These are phyloP conservation scores for Irpex sp. DNA, from an alignment of 1,284 basidiomycete species.

Conservation along the genomic window DNA sequence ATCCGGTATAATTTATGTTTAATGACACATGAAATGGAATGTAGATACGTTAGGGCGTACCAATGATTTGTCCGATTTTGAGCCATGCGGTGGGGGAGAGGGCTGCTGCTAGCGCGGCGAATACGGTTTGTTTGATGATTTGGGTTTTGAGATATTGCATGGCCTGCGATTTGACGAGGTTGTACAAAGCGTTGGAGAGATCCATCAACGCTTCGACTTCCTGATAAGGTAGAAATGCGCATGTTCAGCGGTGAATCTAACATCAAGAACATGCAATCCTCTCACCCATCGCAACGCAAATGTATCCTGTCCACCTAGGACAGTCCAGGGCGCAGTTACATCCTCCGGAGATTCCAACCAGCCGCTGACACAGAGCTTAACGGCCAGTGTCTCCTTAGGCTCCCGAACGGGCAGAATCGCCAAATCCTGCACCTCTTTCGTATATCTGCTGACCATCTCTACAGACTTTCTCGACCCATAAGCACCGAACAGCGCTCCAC, in stretches of 20 bases:
- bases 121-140: conserved; percentile 48
- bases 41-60: conserved; percentile 25
- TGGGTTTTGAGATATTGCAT: conserved; percentile 48
- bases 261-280: conserved; percentile 10
- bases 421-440: conserved; percentile 51
- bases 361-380: conserved; percentile 54
- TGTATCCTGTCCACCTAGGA: conserved; percentile 51
- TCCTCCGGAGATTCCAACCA: conserved; percentile 46
- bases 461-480: conserved; percentile 51
- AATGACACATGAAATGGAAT: not conserved
- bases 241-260: not conserved
- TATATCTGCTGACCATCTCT: conserved; percentile 47
- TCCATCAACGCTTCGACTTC: conserved; percentile 52
- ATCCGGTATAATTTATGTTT: not conserved
- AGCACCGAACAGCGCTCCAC: conserved; percentile 54
- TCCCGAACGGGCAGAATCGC: conserved; percentile 43
- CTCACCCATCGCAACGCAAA: conserved; percentile 56
- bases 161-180: conserved; percentile 44
- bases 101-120: conserved; percentile 45
- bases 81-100: conserved; percentile 51
- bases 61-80: conserved; percentile 52
- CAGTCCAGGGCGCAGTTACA: conserved; percentile 50
- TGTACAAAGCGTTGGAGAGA: conserved; percentile 44
- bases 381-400: conserved; percentile 44
- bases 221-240: conserved; percentile 24